Evolutionary conservation across 306 rosid genomes (phyloP), one percentile per base, ranked within the genome.

Genomic region (Acacia melanoxylon): DNA sequence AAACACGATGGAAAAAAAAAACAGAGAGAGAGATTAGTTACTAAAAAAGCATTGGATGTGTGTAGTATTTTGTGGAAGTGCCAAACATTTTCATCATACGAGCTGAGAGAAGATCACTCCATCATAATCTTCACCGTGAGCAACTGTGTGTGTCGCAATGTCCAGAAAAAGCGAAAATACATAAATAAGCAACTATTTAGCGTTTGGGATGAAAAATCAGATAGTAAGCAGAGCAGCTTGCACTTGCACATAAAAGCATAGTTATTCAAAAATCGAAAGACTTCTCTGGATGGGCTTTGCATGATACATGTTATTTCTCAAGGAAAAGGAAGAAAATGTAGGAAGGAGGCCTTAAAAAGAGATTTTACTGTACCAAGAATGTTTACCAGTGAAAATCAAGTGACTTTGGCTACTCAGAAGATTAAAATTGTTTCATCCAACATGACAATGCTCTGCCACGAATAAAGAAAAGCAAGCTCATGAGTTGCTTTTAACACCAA

Each of bases 71-170:
- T 86, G 41, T 27, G 65, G 70, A 68, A 80, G 59, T 44, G 80
- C 16, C 44, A 80, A 37, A 84, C 42, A 31, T 42, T 66, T 31
- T 77, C 82, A 71, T 59, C 97, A 79, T 96, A 96, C 98, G 80
- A 96, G 99, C 85, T 96, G 98, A 89, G 99, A 96, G 91, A 96
- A 96, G 84, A 94, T 87, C 81, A 94, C 99, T 80, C 98, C 99
- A 68, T 96, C 99, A 41, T 94, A 96, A 74, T 94, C 99, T 72
- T 96, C 98, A 74, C 99, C 99, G 29, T 86, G 91, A 73, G 85
- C 95, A 86, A n/a, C n/a, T 98, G 92, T 27, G 52, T 62, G 25
- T 48, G 44, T 19, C 13, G 25, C 31, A 17, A 71, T 42, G 72
- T 41, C 65, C 74, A 46, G 61, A 33, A 6, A 49, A 63, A 58